These are phyloP conservation scores for Thalassiosira sp. DNA, from an alignment of 352 stramenopile species.

Conservation along the genomic window DNA sequence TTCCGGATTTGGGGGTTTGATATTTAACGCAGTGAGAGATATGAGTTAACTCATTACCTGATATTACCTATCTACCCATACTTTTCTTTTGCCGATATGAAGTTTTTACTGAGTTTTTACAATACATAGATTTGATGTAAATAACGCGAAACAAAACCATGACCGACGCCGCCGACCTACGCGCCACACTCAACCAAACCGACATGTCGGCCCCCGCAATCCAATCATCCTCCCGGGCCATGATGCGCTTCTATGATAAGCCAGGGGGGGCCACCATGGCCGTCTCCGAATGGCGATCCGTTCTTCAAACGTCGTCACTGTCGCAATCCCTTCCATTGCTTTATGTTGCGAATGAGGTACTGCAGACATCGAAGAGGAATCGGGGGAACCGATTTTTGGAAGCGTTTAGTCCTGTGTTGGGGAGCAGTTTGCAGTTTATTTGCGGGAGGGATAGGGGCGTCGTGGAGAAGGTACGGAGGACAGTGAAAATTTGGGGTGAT, in stretches of 20 bases:
- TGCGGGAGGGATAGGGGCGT: constrained; percentile 45
- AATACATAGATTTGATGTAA: too few relatives aligned
- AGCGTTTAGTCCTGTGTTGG: constrained; percentile 70
- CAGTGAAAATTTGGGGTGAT: constrained; percentile 80
- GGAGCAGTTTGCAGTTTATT: constrained; percentile 65
- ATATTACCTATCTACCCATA: too few relatives aligned
- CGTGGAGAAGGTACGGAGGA: constrained; percentile 71
- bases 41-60: too few relatives aligned
- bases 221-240: constrained; percentile 57
- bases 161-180: constrained; percentile 52
- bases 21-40: too few relatives aligned
- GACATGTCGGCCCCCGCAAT: constrained; percentile 62
- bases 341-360: constrained; percentile 80
- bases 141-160: too few relatives aligned
- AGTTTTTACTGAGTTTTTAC: too few relatives aligned
- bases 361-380: constrained; percentile 81
- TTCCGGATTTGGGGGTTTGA: too few relatives aligned
- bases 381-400: constrained; percentile 76
- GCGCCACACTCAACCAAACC: constrained; percentile 35
- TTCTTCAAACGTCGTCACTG: constrained; percentile 45
- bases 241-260: constrained; percentile 80
- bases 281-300: constrained; percentile 74
- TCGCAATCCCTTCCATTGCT: constrained; percentile 66
- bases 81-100: too few relatives aligned
- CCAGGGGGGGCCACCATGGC: constrained; percentile 39